These are phyloP conservation scores for Serendipita sp. DNA, from an alignment of 768 basidiomycete genomes.

Conservation along the genomic window DNA sequence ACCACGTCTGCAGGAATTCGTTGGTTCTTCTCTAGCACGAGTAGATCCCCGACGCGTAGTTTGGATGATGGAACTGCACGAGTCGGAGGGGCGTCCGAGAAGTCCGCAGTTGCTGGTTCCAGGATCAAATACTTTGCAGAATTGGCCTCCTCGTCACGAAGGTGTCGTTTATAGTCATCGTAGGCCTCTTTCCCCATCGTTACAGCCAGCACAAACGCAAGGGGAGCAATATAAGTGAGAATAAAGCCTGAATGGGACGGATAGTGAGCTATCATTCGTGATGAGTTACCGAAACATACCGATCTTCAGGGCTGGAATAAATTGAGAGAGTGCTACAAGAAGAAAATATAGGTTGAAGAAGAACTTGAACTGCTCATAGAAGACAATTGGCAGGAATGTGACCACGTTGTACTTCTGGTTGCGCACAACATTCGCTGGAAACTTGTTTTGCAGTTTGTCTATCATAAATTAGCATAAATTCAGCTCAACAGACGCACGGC, in stretches of 20 bases:
- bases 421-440: conserved; percentile 79
- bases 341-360: conserved; percentile 99
- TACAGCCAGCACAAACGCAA: conserved; percentile 85
- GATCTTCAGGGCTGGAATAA: conserved; percentile 89
- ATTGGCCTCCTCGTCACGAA: conserved; percentile 88
- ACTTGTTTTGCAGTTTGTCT: conserved; percentile 59
- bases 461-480: conserved; percentile 1
- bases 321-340: conserved; percentile 89
- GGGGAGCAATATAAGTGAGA: conserved; percentile 85
- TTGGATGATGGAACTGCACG: conserved; percentile 77
- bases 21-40: conserved; percentile 90
- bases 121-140: conserved; percentile 80
- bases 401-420: conserved; percentile 97
- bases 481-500: conserved; percentile 9
- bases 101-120: conserved; percentile 27
- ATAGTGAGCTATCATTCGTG: background rate
- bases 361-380: conserved; percentile 99
- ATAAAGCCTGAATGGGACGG: conserved; percentile 54
- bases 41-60: conserved; percentile 79
- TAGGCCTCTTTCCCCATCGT: conserved; percentile 99
- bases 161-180: conserved; percentile 90
- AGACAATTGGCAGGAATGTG: conserved; percentile 92
- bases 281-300: conserved; percentile 28
- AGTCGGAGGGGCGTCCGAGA: conserved; percentile 25
- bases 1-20: conserved; percentile 91